Conservation (phyloP, 2,329 filamentous ascomycete species). For the Samsoniella hepiali region DNA sequence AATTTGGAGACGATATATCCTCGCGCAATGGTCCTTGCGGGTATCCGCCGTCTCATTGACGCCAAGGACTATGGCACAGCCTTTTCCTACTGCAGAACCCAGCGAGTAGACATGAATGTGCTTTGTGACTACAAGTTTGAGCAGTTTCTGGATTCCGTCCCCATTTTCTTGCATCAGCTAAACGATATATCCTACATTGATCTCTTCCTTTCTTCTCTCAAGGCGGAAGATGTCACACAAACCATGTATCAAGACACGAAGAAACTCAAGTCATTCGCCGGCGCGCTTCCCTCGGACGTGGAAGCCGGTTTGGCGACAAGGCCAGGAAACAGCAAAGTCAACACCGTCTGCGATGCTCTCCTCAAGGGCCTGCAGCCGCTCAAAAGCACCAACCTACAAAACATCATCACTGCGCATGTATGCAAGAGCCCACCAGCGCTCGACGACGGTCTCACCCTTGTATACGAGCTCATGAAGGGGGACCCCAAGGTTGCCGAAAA, state of each 20-base stretch:
- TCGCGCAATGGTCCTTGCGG: slow-evolving; percentile 85
- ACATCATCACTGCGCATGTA: slow-evolving; percentile 89
- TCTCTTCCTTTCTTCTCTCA: slow-evolving; percentile 81
- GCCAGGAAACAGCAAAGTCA: slow-evolving; percentile 61
- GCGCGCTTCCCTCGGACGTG: slow-evolving; percentile 13
- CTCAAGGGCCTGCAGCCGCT: slow-evolving; percentile 62
- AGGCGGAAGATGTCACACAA: slow-evolving; percentile 87
- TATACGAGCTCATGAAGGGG: slow-evolving; percentile 69
- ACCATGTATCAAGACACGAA: slow-evolving; percentile 92
- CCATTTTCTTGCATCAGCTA: slow-evolving; percentile 78
- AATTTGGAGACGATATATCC: slow-evolving; percentile 96
- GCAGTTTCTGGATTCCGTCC: slow-evolving; percentile 75
- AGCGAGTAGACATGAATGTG: slow-evolving; percentile 97
- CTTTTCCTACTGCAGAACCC: slow-evolving; percentile 83
- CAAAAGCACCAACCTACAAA: slow-evolving; percentile 70
- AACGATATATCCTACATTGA: slow-evolving; percentile 80
- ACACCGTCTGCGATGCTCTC: slow-evolving; percentile 83
- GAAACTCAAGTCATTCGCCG: slow-evolving; percentile 31
- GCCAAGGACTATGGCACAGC: slow-evolving; percentile 77
- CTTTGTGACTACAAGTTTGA: slow-evolving; percentile 87
- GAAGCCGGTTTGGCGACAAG: slow-evolving; percentile 22
- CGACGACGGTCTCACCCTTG: slow-evolving; percentile 75
- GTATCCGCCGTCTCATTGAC: slow-evolving; percentile 78
- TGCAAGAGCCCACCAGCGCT: slow-evolving; percentile 91
- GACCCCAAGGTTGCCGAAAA: slow-evolving; percentile 73